Conservation (phyloP, 106 monocot species). For the Dendrobium nobile region DNA sequence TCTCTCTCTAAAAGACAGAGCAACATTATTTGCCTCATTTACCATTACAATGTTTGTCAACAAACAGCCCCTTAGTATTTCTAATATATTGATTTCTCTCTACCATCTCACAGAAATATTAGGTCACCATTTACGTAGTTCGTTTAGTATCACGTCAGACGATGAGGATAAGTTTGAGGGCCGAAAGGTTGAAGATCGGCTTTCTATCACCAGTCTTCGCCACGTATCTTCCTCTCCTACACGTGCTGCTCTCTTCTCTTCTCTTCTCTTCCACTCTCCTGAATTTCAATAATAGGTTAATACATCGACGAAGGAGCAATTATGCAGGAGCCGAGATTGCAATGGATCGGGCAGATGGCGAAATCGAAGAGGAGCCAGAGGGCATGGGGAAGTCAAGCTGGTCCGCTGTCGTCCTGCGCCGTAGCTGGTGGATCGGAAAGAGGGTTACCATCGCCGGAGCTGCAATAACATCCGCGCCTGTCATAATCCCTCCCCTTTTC, state of each 20-base stretch:
- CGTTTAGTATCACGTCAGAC: no score
- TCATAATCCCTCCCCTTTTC: conserved; percentile 40
- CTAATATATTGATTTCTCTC: no score
- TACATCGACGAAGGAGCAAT: not conserved
- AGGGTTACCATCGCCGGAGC: conserved; percentile 41
- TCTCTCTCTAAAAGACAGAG: no score
- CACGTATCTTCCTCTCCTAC: not conserved
- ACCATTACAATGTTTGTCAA: no score
- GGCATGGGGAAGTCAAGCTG: not conserved
- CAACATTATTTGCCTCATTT: no score
- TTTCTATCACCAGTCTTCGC: not conserved
- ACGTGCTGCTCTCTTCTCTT: not conserved
- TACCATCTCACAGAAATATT: no score
- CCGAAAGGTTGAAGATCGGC: no score
- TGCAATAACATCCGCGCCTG: conserved; percentile 35
- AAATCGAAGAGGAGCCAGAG: not conserved
- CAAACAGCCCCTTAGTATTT: no score
- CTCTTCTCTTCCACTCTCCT: not conserved
- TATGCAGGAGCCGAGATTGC: not conserved
- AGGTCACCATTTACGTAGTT: no score
- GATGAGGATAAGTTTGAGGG: no score
- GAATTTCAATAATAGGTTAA: no score
- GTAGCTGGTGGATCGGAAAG: conserved; percentile 37
- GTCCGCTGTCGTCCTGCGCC: conserved; percentile 1
- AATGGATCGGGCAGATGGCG: not conserved